Evolutionary conservation across 306 rosid species (phyloP).

Genomic region (Oxytropis ochrocephala): DNA sequence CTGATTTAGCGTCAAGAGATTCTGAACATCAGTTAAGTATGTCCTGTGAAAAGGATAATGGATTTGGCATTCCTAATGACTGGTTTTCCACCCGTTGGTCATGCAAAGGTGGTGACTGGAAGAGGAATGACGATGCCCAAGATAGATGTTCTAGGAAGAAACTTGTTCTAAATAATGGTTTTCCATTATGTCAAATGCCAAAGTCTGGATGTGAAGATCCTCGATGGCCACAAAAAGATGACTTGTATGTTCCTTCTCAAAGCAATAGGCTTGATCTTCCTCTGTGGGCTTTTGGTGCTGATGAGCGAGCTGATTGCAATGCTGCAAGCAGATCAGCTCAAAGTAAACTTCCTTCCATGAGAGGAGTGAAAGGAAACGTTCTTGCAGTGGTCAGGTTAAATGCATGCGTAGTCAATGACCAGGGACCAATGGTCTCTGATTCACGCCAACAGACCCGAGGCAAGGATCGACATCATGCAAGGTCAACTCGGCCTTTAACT

Average conservation of each 20-base stretch:
- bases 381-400: slow-evolving; percentile 90
- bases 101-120: slow-evolving; percentile 99
- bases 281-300: slow-evolving; percentile 81
- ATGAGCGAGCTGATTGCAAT: slow-evolving; percentile 55
- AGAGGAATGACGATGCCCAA: slow-evolving; percentile 77
- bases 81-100: slow-evolving; percentile 87
- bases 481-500: slow-evolving; percentile 56
- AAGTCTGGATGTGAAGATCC: slow-evolving; percentile 94
- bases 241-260: slow-evolving; percentile 80
- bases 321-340: slow-evolving; percentile 38
- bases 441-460: slow-evolving; percentile 58
- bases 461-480: slow-evolving; percentile 63
- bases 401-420: slow-evolving; percentile 89
- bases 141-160: slow-evolving; percentile 72
- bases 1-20: slow-evolving; percentile 36
- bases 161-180: slow-evolving; percentile 78
- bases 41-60: slow-evolving; percentile 52
- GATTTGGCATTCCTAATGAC: slow-evolving; percentile 44
- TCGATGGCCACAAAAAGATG: slow-evolving; percentile 86
- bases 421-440: slow-evolving; percentile 76
- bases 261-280: slow-evolving; percentile 84
- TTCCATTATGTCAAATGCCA: slow-evolving; percentile 77
- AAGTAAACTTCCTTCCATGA: slow-evolving; percentile 44
- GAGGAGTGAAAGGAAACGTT: slow-evolving; percentile 79
- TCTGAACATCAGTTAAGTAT: slow-evolving; percentile 38